Base-by-base conservation (phyloP, 371 early-diverging fungal species). In the Mortierella sp. region DNA sequence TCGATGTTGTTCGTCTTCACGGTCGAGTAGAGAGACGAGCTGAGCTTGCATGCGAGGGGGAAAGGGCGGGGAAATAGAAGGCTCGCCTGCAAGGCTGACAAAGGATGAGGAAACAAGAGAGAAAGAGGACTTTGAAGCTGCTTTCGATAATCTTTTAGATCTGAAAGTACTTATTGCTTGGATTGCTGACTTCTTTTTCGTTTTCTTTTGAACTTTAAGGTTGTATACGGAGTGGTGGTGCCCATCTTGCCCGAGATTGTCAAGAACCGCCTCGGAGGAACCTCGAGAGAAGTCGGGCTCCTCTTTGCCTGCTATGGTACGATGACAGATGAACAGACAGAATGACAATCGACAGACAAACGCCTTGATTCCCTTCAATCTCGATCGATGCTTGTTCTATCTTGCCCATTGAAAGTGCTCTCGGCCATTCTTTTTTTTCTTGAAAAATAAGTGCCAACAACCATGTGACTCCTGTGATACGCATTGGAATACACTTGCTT, bases 191-290 rank as follows among this genome's bases (percentile, higher is more conserved):
- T 38, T 21, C 16, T 19, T 6, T 52, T 68, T 57, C 44, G 60
- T 84, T 80, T 84, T 76, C 16, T 72, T 83, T 71, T 88, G 38
- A 63, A 63, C 63, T 81, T 72, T 91, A 90, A 97, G 87, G 88
- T 94, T 26, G 93, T 95, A 10, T 97, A 97, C 83, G 95, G 95
- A 45, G 92, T 96, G n/a, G 93, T 96, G 24, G 94, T 97, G 38
- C 97, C 98, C 38, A 92, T 96, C 72, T 88, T 97, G 48, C 98
- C 98, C 6, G 87, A 89, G 38, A 92, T 97, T 24, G 93, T 97
- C 16, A 89, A 92, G 73, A 91, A 94, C 14, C 85, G 91, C 26
- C 89, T 93, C 70, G 90, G 92, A 26, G 93, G 94, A 38, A 91
- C 94, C 80, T 90, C 94, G 1, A 86, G 90, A 31, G 92, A 91